Evolutionary conservation across 2,329 filamentous ascomycete genomes (phyloP).

Genomic region (Ophiostoma sp.): DNA sequence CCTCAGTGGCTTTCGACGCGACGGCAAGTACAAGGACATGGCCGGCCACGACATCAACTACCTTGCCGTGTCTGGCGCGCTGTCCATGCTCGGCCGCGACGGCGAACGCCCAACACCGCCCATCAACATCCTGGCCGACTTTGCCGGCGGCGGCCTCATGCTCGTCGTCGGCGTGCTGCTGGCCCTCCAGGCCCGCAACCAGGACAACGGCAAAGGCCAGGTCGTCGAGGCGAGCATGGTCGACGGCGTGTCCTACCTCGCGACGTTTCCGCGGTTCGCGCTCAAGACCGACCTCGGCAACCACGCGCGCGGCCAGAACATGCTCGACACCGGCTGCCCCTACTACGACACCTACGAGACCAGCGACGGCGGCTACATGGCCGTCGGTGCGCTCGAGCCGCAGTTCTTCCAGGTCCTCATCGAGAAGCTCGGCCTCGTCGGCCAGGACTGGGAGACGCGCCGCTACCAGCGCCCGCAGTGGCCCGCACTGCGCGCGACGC

Average conservation of each 20-base stretch:
- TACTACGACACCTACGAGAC: conserved; percentile 90
- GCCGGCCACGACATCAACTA: conserved; percentile 97
- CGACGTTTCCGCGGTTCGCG: conserved; percentile 67
- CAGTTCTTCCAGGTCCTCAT: conserved; percentile 72
- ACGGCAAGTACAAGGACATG: conserved; percentile 81
- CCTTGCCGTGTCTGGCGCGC: conserved; percentile 75
- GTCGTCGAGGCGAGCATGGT: conserved; percentile 97
- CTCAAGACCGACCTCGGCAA: conserved; percentile 59
- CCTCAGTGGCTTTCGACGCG: conserved; percentile 83
- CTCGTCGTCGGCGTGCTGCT: conserved; percentile 78
- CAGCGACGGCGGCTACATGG: conserved; percentile 69
- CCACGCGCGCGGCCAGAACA: conserved; percentile 63
- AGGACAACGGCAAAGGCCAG: conserved; percentile 63
- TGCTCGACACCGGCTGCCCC: conserved; percentile 77
- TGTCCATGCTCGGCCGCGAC: conserved; percentile 67
- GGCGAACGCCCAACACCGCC: conserved; percentile 70
- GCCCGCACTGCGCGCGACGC: conserved; percentile 57
- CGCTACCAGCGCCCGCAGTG: conserved; percentile 60
- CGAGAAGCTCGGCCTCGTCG: conserved; percentile 56
- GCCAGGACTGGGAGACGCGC: conserved; percentile 42
- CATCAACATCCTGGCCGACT: conserved; percentile 80
- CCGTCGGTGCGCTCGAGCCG: conserved; percentile 85
- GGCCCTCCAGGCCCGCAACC: conserved; percentile 62
- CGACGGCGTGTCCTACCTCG: conserved; percentile 75
- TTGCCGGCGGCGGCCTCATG: conserved; percentile 79